phyloP scores from a whole-genome alignment of 768 basidiomycete genomes.

The Amanita inopinata region DNA sequence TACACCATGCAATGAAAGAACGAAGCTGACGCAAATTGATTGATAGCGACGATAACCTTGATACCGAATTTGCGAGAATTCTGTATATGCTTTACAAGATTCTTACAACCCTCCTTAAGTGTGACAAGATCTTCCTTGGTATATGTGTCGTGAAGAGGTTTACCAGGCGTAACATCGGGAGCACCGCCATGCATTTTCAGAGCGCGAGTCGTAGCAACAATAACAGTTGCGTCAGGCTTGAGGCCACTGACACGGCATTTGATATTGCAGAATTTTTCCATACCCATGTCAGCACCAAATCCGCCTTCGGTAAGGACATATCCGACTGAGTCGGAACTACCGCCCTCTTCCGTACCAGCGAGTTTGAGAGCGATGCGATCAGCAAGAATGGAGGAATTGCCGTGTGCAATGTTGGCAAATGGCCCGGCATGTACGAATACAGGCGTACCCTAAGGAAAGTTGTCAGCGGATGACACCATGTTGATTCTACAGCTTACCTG shows the following conservation, averaged over 20 bases:
- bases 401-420: slow-evolving; percentile 98
- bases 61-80: slow-evolving; percentile 93
- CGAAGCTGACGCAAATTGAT: slow-evolving; percentile 78
- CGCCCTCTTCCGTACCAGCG: slow-evolving; percentile 90
- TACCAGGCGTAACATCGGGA: slow-evolving; percentile 93
- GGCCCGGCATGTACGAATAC: slow-evolving; percentile 99
- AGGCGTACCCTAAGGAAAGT: slow-evolving; percentile 67
- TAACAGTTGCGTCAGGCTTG: slow-evolving; percentile 86
- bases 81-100: slow-evolving; percentile 86
- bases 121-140: slow-evolving; percentile 87
- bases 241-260: slow-evolving; percentile 93
- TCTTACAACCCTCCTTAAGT: slow-evolving; percentile 86
- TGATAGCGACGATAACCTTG: slow-evolving; percentile 94
- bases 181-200: slow-evolving; percentile 99
- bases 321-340: slow-evolving; percentile 68
- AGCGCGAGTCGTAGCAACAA: slow-evolving; percentile 95
- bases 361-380: slow-evolving; percentile 95
- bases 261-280: slow-evolving; percentile 99
- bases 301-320: slow-evolving; percentile 98
- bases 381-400: slow-evolving; percentile 98
- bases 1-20: slow-evolving; percentile 3
- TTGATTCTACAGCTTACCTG: slow-evolving; percentile 38
- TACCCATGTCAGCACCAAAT: slow-evolving; percentile 98
- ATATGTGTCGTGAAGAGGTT: slow-evolving; percentile 88
- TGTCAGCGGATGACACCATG: background rate